phyloP scores from a whole-genome alignment of 352 stramenopile species.

The Globisporangium carolinianum region DNA sequence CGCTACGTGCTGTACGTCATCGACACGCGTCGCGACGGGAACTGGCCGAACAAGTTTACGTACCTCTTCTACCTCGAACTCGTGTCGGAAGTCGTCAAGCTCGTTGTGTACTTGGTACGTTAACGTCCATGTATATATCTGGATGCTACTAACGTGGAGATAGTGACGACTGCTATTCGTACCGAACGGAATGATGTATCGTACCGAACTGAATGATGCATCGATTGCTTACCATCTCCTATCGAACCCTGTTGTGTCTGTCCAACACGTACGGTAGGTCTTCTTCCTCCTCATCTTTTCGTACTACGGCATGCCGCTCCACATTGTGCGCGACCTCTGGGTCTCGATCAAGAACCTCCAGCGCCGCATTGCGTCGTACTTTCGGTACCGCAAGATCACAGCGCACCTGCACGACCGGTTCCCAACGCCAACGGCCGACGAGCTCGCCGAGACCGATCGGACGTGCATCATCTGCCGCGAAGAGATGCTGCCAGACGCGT shows the following conservation, averaged over 20 bases:
- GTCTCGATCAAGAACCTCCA: conserved; percentile 87
- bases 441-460: conserved; percentile 89
- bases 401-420: conserved; percentile 96
- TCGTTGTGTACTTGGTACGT: conserved; percentile 92
- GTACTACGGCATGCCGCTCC: conserved; percentile 96
- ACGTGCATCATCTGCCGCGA: conserved; percentile 97
- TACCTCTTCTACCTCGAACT: conserved; percentile 95
- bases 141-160: no score
- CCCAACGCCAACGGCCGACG: conserved; percentile 89
- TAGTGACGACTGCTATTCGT: no score
- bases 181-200: no score
- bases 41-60: conserved; percentile 88
- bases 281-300: conserved; percentile 98
- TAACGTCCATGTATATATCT: no score
- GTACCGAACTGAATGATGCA: neutral
- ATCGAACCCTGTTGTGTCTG: no score
- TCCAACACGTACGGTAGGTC: conserved; percentile 25
- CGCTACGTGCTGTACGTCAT: conserved; percentile 92
- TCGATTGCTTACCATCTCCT: neutral
- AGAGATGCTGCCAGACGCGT: conserved; percentile 83
- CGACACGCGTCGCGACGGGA: conserved; percentile 85
- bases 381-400: conserved; percentile 93
- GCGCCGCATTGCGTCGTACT: conserved; percentile 78
- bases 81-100: conserved; percentile 92
- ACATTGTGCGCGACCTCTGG: conserved; percentile 97